Conservation (phyloP, 164 flowering plant genomes). For the Sextonia rubra region DNA sequence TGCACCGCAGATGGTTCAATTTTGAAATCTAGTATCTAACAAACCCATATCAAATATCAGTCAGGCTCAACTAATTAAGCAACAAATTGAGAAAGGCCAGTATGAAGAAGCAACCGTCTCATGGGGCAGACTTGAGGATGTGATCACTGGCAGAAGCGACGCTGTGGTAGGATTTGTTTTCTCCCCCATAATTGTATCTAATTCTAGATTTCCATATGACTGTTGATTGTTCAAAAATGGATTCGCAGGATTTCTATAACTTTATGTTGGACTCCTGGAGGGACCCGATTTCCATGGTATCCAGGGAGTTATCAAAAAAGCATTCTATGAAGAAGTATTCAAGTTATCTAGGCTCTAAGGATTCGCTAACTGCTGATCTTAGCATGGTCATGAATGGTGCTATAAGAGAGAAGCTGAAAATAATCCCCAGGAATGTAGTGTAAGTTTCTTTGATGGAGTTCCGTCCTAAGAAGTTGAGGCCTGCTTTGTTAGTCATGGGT, state of each 20-base stretch:
- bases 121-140: constrained; percentile 52
- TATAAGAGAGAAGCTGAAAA: constrained; percentile 60
- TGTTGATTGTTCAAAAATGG: not conserved
- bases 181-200: not conserved
- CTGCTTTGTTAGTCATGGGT: too few relatives aligned
- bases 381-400: constrained; percentile 58
- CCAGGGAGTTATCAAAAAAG: constrained; percentile 16
- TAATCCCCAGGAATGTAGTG: constrained; percentile 67
- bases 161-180: constrained; percentile 44
- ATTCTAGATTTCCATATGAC: too few relatives aligned
- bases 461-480: not conserved
- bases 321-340: constrained; percentile 39
- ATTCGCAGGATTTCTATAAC: constrained; percentile 77
- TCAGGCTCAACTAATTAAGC: constrained; percentile 53
- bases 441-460: constrained; percentile 20
- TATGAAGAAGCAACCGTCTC: constrained; percentile 51
- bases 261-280: constrained; percentile 51
- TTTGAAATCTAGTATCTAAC: not conserved
- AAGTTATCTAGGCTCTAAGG: constrained; percentile 46
- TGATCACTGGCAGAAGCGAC: constrained; percentile 38
- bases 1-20: not conserved
- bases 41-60: constrained; percentile 32
- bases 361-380: constrained; percentile 28
- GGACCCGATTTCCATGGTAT: constrained; percentile 36
- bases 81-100: constrained; percentile 40